phyloP scores from a whole-genome alignment of 192 early-diverging fungal genomes.

The Coemansia sp. region DNA sequence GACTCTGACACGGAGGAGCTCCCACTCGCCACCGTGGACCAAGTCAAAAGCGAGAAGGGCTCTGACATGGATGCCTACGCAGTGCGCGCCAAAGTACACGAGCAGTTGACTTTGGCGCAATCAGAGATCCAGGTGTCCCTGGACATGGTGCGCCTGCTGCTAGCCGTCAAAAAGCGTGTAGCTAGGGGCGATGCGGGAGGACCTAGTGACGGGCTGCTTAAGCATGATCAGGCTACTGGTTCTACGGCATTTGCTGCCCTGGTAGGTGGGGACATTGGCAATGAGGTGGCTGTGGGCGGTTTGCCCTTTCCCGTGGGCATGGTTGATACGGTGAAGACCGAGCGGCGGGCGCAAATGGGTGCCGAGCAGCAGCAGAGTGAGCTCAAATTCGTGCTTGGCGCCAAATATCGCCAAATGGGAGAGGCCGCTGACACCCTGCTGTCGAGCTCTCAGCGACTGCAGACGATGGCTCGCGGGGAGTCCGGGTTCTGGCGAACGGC shows the following conservation, averaged over 20 bases:
- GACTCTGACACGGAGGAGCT: not conserved
- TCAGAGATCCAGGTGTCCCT: conserved; percentile 47
- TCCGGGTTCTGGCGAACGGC: conserved; percentile 42
- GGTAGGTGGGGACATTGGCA: conserved; percentile 14
- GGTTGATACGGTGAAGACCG: conserved; percentile 18
- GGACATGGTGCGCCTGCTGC: conserved; percentile 44
- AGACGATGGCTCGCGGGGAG: conserved; percentile 14
- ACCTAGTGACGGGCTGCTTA: not conserved
- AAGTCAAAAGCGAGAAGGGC: not conserved
- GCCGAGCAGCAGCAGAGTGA: conserved; percentile 8
- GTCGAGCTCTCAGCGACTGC: conserved; percentile 14
- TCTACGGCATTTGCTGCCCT: conserved; percentile 13
- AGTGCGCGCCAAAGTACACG: conserved; percentile 36
- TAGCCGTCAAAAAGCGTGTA: conserved; percentile 36
- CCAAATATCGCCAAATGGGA: conserved; percentile 41
- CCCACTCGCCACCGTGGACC: not conserved
- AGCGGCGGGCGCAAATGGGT: conserved; percentile 9
- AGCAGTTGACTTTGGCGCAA: conserved; percentile 37
- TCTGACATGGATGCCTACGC: conserved; percentile 32
- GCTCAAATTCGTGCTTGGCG: conserved; percentile 43
- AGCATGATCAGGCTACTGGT: conserved; percentile 17
- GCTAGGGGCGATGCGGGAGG: not conserved
- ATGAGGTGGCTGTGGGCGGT: conserved; percentile 36
- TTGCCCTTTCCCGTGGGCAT: conserved; percentile 33
- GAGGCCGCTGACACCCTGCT: conserved; percentile 40